phyloP scores from a whole-genome alignment of 352 stramenopile species.

The Pythium apleroticum region DNA sequence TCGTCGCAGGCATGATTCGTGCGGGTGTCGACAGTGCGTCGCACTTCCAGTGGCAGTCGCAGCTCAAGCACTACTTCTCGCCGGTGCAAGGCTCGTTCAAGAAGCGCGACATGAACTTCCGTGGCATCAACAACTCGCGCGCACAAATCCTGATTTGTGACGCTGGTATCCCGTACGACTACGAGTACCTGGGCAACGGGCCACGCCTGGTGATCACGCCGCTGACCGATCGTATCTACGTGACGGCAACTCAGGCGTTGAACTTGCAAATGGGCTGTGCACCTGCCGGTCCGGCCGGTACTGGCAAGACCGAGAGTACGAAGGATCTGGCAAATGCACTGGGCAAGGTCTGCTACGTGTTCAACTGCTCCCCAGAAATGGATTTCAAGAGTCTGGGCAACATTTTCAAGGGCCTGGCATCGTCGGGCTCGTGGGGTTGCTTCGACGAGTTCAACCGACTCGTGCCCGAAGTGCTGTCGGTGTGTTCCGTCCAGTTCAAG shows the following conservation, averaged over 20 bases:
- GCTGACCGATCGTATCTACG: conserved; percentile 96
- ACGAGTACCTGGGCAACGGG: conserved; percentile 96
- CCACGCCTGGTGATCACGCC: conserved; percentile 94
- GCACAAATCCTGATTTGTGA: conserved; percentile 92
- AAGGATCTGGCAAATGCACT: conserved; percentile 95
- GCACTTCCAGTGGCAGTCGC: conserved; percentile 94
- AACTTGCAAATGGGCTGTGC: conserved; percentile 91
- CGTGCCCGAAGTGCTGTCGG: conserved; percentile 92
- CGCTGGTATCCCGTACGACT: conserved; percentile 94
- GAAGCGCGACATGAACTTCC: conserved; percentile 90
- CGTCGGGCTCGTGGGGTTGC: conserved; percentile 94
- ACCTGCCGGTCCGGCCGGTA: conserved; percentile 82
- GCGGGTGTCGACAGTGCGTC: conserved; percentile 79
- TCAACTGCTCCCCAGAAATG: conserved; percentile 96
- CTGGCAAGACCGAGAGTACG: conserved; percentile 95
- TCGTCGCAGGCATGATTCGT: conserved; percentile 95
- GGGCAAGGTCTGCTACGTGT: conserved; percentile 95
- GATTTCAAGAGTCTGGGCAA: conserved; percentile 96
- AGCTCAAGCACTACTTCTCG: conserved; percentile 95
- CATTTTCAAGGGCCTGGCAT: conserved; percentile 96
- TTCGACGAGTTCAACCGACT: conserved; percentile 97
- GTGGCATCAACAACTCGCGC: conserved; percentile 70
- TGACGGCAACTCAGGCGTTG: conserved; percentile 94
- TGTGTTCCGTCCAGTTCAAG: conserved; percentile 96
- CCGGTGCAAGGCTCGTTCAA: conserved; percentile 86